Conservation (phyloP, 2,329 filamentous ascomycete genomes). For the Fonsecaea multimorphosa region DNA sequence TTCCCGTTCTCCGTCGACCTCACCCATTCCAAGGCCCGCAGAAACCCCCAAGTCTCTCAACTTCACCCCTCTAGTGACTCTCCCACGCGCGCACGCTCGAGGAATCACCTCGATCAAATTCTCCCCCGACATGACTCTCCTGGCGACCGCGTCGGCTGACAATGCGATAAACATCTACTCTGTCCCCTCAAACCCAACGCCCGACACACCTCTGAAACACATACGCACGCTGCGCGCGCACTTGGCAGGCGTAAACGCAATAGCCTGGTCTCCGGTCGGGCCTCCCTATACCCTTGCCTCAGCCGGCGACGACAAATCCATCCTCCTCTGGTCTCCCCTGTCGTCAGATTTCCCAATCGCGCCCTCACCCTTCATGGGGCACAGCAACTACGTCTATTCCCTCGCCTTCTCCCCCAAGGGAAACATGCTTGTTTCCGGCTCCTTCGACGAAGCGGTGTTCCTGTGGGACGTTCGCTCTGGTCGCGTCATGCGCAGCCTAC, state of each 20-base stretch:
- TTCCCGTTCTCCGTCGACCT: slow-evolving; percentile 34
- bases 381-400: slow-evolving; percentile 95
- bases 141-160: slow-evolving; percentile 89
- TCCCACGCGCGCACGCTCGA: slow-evolving; percentile 56
- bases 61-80: slow-evolving; percentile 32
- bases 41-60: slow-evolving; percentile 31
- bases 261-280: slow-evolving; percentile 93
- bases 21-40: slow-evolving; percentile 14
- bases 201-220: slow-evolving; percentile 73
- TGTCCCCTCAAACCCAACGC: slow-evolving; percentile 27
- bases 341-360: slow-evolving; percentile 62
- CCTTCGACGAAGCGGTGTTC: slow-evolving; percentile 96
- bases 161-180: slow-evolving; percentile 84
- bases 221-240: slow-evolving; percentile 92
- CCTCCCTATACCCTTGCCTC: slow-evolving; percentile 74
- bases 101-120: slow-evolving; percentile 86
- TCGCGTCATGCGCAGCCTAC: slow-evolving; percentile 83
- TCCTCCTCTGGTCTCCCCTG: slow-evolving; percentile 82
- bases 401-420: slow-evolving; percentile 97
- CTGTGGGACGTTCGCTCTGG: slow-evolving; percentile 94
- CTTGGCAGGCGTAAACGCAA: slow-evolving; percentile 86
- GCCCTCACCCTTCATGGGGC: slow-evolving; percentile 69
- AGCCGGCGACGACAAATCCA: slow-evolving; percentile 94
- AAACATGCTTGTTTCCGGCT: slow-evolving; percentile 93
- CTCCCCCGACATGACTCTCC: slow-evolving; percentile 86